Evolutionary conservation across 495 filamentous ascomycete genomes (phyloP), one percentile per base, ranked within the genome.

Genomic region (Neurospora pannonica): DNA sequence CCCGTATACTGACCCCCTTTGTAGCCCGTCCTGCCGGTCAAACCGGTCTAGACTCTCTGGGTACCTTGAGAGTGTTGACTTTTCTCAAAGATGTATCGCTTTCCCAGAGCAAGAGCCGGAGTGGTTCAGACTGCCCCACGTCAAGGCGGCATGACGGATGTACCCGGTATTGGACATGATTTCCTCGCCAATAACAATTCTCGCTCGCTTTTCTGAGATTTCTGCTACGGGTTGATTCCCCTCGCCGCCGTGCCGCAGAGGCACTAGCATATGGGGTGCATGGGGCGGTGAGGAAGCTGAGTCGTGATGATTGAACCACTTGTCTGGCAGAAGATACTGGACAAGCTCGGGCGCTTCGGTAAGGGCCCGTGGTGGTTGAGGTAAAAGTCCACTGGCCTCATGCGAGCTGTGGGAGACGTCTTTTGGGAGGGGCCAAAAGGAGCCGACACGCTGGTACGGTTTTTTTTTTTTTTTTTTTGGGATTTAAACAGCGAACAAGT

Each of bases 261-360:
- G 19, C 15, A 72, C 69, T 72, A 37, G 78, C 54, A 62, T 17
- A 62, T 62, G 54, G 28, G 6, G 54, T 62, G 70, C 31, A 43
- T 73, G 72, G 76, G 78, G 79, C 79, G 78, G 78, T 81, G 79
- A 78, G 74, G 15, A 43, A 40, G 72, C 28, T 39, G 71, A 24
- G 54, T 38, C 24, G 38, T 71, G 43, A 34, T 28, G 11, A 24
- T 60, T 6, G 48, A 60, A 60, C n/a, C n/a, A 60, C 48, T 60
- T 60, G 48, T 60, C 48, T 21, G 10, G 48, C 21, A 60, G n/a
- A 24, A 13, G n/a, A 13, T 60, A 43, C 54, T 76, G 38, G 69
- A 75, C 38, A 76, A 71, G 70, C 72, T 36, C 71, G 76, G 74
- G 72, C 77, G 9, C 11, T 72, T 78, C 75, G 71, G 77, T 72